These are phyloP conservation scores for Leccinum fallax DNA, from an alignment of 1,284 basidiomycete genomes.

Conservation along the genomic window DNA sequence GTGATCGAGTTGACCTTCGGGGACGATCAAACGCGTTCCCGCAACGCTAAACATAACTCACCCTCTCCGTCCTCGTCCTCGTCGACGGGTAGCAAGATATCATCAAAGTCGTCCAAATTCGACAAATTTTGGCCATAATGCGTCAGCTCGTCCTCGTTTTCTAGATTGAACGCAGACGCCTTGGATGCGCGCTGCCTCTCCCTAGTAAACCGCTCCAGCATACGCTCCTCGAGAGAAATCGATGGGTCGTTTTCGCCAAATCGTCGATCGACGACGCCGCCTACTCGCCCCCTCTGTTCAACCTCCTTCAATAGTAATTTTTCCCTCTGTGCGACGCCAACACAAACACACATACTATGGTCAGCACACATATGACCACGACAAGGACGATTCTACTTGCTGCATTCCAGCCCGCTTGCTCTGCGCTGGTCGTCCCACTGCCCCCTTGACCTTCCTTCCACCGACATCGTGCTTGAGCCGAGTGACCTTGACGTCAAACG, in stretches of 20 bases:
- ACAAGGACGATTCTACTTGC: constrained; percentile 57
- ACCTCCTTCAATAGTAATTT: constrained; percentile 89
- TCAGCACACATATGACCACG: constrained; percentile 17
- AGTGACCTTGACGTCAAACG: constrained; percentile 91
- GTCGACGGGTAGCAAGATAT: constrained; percentile 71
- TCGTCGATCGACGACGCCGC: constrained; percentile 90
- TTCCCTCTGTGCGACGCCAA: constrained; percentile 60
- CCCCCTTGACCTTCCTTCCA: constrained; percentile 85
- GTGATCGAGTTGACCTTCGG: constrained; percentile 62
- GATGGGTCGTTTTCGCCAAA: constrained; percentile 95
- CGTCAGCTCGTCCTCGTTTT: constrained; percentile 88
- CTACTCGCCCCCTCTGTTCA: constrained; percentile 75
- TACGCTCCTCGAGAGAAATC: constrained; percentile 93
- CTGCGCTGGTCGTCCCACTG: constrained; percentile 77
- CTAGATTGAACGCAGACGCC: constrained; percentile 87
- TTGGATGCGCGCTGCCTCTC: constrained; percentile 84
- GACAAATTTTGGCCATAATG: constrained; percentile 91
- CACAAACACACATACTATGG: not conserved
- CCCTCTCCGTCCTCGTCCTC: constrained; percentile 66
- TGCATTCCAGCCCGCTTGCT: constrained; percentile 91
- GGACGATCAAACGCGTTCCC: constrained; percentile 29
- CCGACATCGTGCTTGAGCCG: constrained; percentile 93
- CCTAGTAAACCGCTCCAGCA: constrained; percentile 94
- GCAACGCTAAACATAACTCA: constrained; percentile 11
- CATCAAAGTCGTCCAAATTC: constrained; percentile 86